Percentiles rank a stretch among this genome's conserved stretches.
phyloP scores from a whole-genome alignment of 1,139 yeast genomes.

The Kazachstania sp. region DNA sequence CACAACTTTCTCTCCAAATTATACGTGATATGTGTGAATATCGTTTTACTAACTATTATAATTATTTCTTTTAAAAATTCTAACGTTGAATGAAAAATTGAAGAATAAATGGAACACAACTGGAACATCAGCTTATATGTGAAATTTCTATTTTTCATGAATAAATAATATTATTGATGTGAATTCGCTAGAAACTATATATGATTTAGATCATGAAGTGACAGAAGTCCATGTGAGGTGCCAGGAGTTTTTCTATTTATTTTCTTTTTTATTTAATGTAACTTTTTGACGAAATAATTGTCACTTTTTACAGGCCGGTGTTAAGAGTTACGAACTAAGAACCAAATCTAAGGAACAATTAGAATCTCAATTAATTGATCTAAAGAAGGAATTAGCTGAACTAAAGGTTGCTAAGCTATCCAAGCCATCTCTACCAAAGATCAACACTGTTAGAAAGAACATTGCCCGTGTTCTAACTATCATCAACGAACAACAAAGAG shows the following conservation, averaged over 20 bases:
- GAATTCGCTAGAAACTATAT: too few species aligned
- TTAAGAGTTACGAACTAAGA: constrained; percentile 94
- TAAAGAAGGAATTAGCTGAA: constrained; percentile 94
- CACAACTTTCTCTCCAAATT: neutral
- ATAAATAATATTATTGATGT: too few species aligned
- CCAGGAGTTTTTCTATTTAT: neutral
- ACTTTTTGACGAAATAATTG: neutral
- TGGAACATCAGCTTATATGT: too few species aligned
- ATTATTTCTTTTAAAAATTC: neutral
- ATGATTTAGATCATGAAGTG: too few species aligned
- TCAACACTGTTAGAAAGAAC: too few species aligned
- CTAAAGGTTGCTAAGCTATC: constrained; percentile 95
- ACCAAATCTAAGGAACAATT: constrained; percentile 97
- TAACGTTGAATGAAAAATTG: constrained; percentile 21
- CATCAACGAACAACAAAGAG: too few species aligned
- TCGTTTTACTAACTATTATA: constrained; percentile 7
- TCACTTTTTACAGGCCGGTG: constrained; percentile 65
- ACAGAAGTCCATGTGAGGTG: neutral
- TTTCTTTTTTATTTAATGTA: too few species aligned
- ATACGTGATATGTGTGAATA: too few species aligned
- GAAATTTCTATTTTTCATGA: too few species aligned
- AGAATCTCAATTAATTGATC: constrained; percentile 88
- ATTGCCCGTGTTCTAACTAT: too few species aligned
- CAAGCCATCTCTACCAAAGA: constrained; percentile 90
- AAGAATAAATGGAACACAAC: too few species aligned